Base-by-base conservation (phyloP, 2,329 filamentous ascomycete species). In the Stromatinia cepivora region DNA sequence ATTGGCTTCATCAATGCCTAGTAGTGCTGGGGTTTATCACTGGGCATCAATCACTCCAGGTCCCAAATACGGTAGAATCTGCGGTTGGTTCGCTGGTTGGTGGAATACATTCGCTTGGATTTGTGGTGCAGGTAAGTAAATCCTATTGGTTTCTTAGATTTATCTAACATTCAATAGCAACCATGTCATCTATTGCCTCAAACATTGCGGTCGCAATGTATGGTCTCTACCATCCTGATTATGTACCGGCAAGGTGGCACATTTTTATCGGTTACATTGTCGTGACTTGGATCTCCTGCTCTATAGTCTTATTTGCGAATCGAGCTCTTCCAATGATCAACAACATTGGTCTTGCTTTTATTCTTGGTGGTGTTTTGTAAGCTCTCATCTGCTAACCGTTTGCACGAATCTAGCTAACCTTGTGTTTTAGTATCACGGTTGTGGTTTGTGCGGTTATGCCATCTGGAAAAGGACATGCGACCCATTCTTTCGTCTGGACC, bases 401-500 rank as follows among this genome's bases (percentile, higher is more conserved):
- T 22, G 28, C 13, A 39, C n/a, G 22, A 1, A 17, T 13, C 6
- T 57, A 25, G 20, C 66, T 68, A 63, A 68, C 13, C 22, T 36
- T 28, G 1, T 31, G 1, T 25, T 15, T 7, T 6, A 68, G 62
- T 65, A 61, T 70, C 25, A 70, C 68, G 3, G 79, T 87, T 48
- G 71, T 88, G 52, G 84, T 86, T 5, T 84, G 85, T 25, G 82
- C 84, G 0, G 84, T 84, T 65, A 87, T 89, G 83, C 84, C 84
- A 9, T 78, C 77, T 53, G 77, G 72, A 39, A 82, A 77, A 6
- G 83, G 82, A 4, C 75, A 82, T 70, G 82, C 81, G 7, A 76
- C 74, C 0, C 79, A 77, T 25, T 73, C 72, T 0, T 83, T 82
- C 66, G 82, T 84, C 0, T 84, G 81, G 81, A 76, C 74, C 15